A percentile compares a stretch with the other conserved stretches of the same genome.
Evolutionary conservation across 305 asterid species (phyloP).

Genomic region (Fraxinus sp.): DNA sequence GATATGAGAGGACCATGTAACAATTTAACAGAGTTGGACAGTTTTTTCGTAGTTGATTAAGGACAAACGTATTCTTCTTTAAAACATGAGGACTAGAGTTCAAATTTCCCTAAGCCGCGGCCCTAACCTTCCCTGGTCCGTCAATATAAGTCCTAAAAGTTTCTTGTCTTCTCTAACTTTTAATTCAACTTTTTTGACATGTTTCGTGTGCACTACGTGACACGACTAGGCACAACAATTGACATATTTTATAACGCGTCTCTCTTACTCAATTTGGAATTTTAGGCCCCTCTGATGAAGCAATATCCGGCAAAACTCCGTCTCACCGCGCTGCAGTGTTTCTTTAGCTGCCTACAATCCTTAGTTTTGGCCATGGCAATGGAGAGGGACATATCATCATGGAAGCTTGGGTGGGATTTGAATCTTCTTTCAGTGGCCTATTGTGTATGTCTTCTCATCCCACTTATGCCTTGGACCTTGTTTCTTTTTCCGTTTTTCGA

Average conservation of each 20-base stretch:
- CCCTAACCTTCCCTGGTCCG: not conserved
- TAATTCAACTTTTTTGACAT: not conserved
- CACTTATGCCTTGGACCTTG: not conserved
- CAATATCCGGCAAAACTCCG: slow-evolving; percentile 57
- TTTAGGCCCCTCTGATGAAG: slow-evolving; percentile 51
- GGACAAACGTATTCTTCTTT: not conserved
- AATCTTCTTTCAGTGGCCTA: slow-evolving; percentile 60
- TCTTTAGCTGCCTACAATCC: slow-evolving; percentile 65
- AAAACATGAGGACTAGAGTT: not conserved
- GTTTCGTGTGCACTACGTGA: not conserved
- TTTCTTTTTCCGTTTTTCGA: not conserved
- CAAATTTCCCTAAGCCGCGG: not conserved
- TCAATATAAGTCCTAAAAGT: not conserved
- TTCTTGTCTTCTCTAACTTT: not conserved
- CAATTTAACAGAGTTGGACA: not conserved
- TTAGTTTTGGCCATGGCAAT: slow-evolving; percentile 48
- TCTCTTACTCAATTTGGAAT: not conserved
- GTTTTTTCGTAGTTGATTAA: not conserved
- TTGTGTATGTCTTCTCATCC: slow-evolving; percentile 45
- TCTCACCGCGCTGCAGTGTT: slow-evolving; percentile 56
- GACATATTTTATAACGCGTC: not conserved
- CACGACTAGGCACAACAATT: not conserved
- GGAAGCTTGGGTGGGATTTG: slow-evolving; percentile 64
- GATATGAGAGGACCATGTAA: not conserved
- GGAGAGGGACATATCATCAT: slow-evolving; percentile 53